Evolutionary conservation across 2,329 filamentous ascomycete species (phyloP).

Genomic region (Xylariales sp.): DNA sequence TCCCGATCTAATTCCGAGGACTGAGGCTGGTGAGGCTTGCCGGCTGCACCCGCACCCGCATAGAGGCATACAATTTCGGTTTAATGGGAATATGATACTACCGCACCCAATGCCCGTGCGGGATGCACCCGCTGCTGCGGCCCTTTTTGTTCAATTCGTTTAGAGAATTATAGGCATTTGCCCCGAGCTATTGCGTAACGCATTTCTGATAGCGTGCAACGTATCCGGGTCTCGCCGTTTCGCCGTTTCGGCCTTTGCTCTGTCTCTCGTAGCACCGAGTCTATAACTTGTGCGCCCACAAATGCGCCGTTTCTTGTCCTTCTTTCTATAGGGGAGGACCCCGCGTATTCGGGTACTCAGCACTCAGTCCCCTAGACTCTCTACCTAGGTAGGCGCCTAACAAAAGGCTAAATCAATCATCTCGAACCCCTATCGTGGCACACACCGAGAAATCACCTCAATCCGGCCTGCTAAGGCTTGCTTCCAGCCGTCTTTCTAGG

Average conservation of each 20-base stretch:
- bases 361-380: not conserved
- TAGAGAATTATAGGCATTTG: not conserved
- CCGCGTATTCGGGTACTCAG: constrained; percentile 11
- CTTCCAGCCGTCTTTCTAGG: not conserved
- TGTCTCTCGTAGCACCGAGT: not conserved
- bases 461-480: not conserved
- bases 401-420: not conserved
- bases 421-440: not conserved
- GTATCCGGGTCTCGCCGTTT: constrained; percentile 36
- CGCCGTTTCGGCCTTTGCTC: constrained; percentile 39
- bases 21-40: constrained; percentile 21
- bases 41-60: constrained; percentile 14
- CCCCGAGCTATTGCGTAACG: not conserved
- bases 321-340: too few relatives aligned
- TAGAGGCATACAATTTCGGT: not conserved
- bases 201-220: not conserved
- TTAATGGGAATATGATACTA: constrained; percentile 1
- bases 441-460: constrained; percentile 10
- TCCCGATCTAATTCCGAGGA: constrained; percentile 30
- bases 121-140: too few relatives aligned
- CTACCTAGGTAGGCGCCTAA: not conserved
- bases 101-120: too few relatives aligned
- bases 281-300: constrained; percentile 7
- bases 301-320: constrained; percentile 3
- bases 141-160: too few relatives aligned